Evolutionary conservation across 345 rosid species (phyloP), one percentile per base, ranked within the genome.

Genomic region (Gossypium ekmanianum): DNA sequence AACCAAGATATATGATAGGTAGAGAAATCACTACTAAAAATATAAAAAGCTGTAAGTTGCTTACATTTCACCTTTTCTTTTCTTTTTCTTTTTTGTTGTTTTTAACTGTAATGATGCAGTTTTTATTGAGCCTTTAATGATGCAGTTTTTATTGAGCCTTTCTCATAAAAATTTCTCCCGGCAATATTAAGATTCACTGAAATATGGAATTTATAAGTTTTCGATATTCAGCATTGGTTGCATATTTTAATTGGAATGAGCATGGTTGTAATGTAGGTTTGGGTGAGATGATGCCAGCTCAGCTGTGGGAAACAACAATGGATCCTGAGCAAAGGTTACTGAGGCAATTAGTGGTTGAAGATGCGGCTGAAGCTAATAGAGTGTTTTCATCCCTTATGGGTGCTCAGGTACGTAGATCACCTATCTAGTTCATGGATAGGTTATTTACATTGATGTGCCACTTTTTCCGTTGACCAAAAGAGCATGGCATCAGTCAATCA

Each of bases 231-330:
- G 24, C 59, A 69, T 50, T 50, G 58, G 9, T 69, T 27, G 45
- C 27, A 27, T 11, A 51, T 27, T 17, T 69, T 69, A 52, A 52
- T 61, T 2, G 1, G n/a, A 45, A 65, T 72, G 6, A 72, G 26
- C 2, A 27, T 75, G 64, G 26, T 45, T 64, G 65, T 52, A 75
- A 64, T 74, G 78, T 80, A 96, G 99, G 98, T 18, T 84, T 93
- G 85, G 98, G 99, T 83, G 98, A 96, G 86, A 96, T 96, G 99
- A 93, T 96, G 99, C 98, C 99, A 72, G 51, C 17, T 16, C 99
- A 96, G 83, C 88, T 96, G 11, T 96, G 99, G 98, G 98, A 93
- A 81, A 96, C 99, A 72, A 96, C 98, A 3, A 76, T 96, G 97
- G 87, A 93, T 87, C 97, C 97, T 26, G 90, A 92, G 45, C 84